Evolutionary conservation across 73 alveolate species (phyloP), one percentile per base, ranked within the genome.

Genomic region (Uronychia binucleata): DNA sequence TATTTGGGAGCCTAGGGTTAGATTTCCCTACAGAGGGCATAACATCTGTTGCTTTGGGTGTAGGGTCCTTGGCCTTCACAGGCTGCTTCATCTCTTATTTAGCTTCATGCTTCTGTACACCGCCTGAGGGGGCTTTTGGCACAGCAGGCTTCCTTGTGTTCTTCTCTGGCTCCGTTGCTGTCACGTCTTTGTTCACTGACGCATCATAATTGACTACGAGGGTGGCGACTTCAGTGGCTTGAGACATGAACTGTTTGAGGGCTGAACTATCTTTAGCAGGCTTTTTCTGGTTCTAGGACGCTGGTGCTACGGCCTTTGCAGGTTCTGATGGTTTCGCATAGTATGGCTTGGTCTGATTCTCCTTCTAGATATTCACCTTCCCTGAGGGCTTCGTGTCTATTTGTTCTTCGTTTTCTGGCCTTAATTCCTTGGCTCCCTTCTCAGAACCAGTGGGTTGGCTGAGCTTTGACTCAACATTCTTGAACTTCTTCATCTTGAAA

Each of bases 401-500:
- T n/a, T n/a, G n/a, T n/a, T n/a, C n/a, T n/a, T n/a, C n/a, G n/a
- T n/a, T n/a, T n/a, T n/a, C n/a, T n/a, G n/a, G n/a, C n/a, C n/a
- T n/a, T n/a, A n/a, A n/a, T 32, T n/a, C 88, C 1, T n/a, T n/a
- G n/a, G n/a, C n/a, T n/a, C n/a, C n/a, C n/a, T n/a, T n/a, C n/a
- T n/a, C n/a, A n/a, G 33, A 33, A 27, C 81, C 29, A 28, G 59
- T 28, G 19, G 87, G 80, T 92, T 89, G 92, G 34, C 79, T 77
- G 80, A 93, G 74, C 81, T 90, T 93, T 26, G 97, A 93, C 31
- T 86, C 92, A 28, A 93, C 82, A 77, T 93, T 93, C 85, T 89
- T 59, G 83, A 93, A 93, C 81, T 93, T 91, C 84, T 85, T 93
- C 96, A 93, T 85, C 82, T 93, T 93, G 33, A 30, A 93, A 31